Evolutionary conservation across 768 basidiomycete genomes (phyloP), one percentile per base, ranked within the genome.

Genomic region (Tylopilus sp.): DNA sequence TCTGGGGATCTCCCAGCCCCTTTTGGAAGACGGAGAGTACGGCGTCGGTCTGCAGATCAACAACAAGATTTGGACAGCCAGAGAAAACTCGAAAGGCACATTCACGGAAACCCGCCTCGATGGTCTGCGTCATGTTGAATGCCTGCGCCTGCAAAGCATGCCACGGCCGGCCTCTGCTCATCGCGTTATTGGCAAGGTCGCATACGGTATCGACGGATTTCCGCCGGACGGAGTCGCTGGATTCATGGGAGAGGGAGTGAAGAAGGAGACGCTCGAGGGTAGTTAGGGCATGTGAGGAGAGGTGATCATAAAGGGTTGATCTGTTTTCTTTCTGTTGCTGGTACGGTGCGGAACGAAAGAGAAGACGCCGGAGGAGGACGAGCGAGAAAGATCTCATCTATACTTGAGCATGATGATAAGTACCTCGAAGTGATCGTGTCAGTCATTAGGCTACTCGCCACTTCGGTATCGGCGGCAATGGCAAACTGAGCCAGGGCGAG

Each of bases 331-430:
- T 74, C 41, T 57, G 59, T 17, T 61, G 71, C 42, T 57, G 69
- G 30, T 65, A 57, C 0, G 66, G 79, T 2, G 80, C 70, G 0
- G 83, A 60, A 7, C 88, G 80, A 67, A 92, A 91, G 26, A 90
- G 79, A 4, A 92, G 76, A 6, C 90, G 81, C 9, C 90, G 82
- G 25, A 91, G 78, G 26, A 91, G 79, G 10, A 92, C 88, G 25
- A 91, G 74, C 2, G 89, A 88, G 69, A 91, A 91, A 0, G 86
- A 87, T 25, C 88, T 83, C 89, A 91, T 91, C 88, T 90, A 53
- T 26, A 52, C 52, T 59, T 41, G 48, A 53, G 48, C 22, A 36
- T 21, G 28, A 49, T 6, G 21, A 55, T 61, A 52, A 57, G 55
- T 40, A 4, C 35, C 39, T 25, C 35, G 25, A 26, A 33, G 13